Evolutionary conservation across 2,329 filamentous ascomycete genomes (phyloP), one percentile per base, ranked within the genome.

Genomic region (Drechslerella dactyloides): DNA sequence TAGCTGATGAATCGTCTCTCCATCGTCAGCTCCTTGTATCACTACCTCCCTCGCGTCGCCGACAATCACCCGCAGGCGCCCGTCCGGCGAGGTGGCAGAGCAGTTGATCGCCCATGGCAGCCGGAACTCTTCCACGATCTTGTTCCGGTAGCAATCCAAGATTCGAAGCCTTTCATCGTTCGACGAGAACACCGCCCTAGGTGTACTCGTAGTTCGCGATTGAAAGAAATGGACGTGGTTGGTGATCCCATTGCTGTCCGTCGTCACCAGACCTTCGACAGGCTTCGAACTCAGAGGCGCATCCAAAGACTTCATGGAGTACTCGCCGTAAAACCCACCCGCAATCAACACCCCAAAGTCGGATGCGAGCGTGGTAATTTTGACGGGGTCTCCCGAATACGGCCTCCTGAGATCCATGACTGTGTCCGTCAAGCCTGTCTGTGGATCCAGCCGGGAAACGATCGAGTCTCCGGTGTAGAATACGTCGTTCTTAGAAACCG

Each of bases 61-160:
- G 0, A 91, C 90, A 73, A 92, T 83, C 15, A 87, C 85, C 54
- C 90, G 87, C 75, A 93, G 81, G 1, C 89, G 86, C 61, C 86
- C 83, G 77, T 92, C 87, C 0, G 90, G 87, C 0, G 89, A 90
- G 1, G 89, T 83, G 1, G 89, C 87, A 0, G 88, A 85, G 80
- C 89, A 91, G 79, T 93, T 93, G 70, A 91, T 82, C 1, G 89
- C 83, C 74, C 85, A 84, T 0, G 83, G 79, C 77, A 88, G 91
- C 51, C 78, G 80, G 72, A 83, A 82, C 33, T 84, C 80, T 40
- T 83, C 81, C 3, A 85, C 80, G 73, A 90, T 86, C 23, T 81
- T 84, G 73, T 89, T 85, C 2, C 85, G 85, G 42, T 73, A 65
- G 8, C 88, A 77, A 74, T 89, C 87, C 51, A 89, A 78, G 30